A percentile compares a stretch with the other conserved stretches of the same genome.
Conservation (phyloP, 2,329 filamentous ascomycete genomes). For the Pestalotiopsis fici region DNA sequence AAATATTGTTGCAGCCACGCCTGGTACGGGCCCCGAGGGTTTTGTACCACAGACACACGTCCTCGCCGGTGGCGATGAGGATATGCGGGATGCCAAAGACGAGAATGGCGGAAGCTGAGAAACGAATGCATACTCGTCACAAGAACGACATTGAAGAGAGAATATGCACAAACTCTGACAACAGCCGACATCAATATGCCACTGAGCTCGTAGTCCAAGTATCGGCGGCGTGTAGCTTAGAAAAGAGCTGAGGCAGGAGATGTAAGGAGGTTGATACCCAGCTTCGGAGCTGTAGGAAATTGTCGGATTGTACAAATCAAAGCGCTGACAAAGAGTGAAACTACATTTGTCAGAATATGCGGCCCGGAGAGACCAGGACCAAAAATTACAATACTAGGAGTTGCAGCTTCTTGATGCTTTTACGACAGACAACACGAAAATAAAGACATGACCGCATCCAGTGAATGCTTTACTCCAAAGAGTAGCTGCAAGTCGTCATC, state of each 20-base stretch:
- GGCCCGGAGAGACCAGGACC: not conserved
- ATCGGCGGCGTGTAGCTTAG: not conserved
- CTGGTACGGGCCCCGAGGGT: slow-evolving; percentile 66
- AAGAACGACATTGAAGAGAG: not conserved
- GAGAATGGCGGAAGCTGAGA: slow-evolving; percentile 34
- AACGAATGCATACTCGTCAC: slow-evolving; percentile 15
- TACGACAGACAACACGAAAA: not conserved
- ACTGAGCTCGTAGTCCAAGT: not conserved
- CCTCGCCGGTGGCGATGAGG: slow-evolving; percentile 61
- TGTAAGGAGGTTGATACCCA: not conserved
- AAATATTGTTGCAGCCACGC: slow-evolving; percentile 82
- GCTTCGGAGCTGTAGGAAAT: not conserved
- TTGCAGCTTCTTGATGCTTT: not conserved
- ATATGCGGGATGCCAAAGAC: slow-evolving; percentile 51
- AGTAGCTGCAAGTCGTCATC: not conserved
- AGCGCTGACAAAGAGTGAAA: not conserved
- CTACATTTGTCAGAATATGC: not conserved
- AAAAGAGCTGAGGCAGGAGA: not conserved
- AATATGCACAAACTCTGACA: not conserved
- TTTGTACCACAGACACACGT: slow-evolving; percentile 67
- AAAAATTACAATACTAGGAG: not conserved
- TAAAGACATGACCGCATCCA: not conserved
- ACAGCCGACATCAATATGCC: not conserved
- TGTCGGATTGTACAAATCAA: not conserved
- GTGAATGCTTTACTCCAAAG: not conserved